Base-by-base conservation (phyloP, 352 stramenopile species). In the Pythium dissimile region DNA sequence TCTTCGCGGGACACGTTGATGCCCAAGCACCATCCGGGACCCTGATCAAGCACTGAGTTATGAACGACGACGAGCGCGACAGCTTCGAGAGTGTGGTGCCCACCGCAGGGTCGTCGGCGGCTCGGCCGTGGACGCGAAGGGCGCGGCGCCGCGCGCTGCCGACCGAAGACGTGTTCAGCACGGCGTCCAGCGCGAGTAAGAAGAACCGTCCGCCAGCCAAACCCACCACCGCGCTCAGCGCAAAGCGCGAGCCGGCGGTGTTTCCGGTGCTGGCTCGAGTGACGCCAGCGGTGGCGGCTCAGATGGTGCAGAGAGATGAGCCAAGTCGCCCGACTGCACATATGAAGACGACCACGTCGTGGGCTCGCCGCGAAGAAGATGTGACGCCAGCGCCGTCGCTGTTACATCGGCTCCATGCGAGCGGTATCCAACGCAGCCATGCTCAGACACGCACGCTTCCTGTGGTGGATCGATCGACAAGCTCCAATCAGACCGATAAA, bases 371-470 rank as follows among this genome's bases (percentile, higher is more conserved):
- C 15, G 23, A 52, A 15, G 44, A 67, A 30, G 44, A 67, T 12
- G 31, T 5, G 4, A 43, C 27, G 16, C 26, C 28, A 6, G 12
- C 41, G 3, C 21, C 13, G 3, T 59, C 42, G 12, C 30, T 90
- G 16, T 50, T 66, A 0, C 64, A 79, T 15, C 71, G 82, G 8
- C 62, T 92, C 7, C 80, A 87, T 20, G 72, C 76, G n/a, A 74
- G 69, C 5, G 82, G 82, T 0, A 30, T 89, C 21, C 80, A 85
- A 46, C 69, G 75, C 7, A 87, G 69, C 38, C 67, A 88, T 23
- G 69, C 80, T 2, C 72, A 89, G 34, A 66, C 76, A 3, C 71
- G 77, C 54, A 23, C 87, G 16, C 75, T 83, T 56, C 73, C 66
- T 10, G 42, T 67, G 20, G 52, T 67, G 27, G n/a, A 47, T 11